A percentile compares a stretch with the other conserved stretches of the same genome.
These are phyloP conservation scores for Purshia tridentata DNA, from an alignment of 306 rosid species.

Conservation along the genomic window DNA sequence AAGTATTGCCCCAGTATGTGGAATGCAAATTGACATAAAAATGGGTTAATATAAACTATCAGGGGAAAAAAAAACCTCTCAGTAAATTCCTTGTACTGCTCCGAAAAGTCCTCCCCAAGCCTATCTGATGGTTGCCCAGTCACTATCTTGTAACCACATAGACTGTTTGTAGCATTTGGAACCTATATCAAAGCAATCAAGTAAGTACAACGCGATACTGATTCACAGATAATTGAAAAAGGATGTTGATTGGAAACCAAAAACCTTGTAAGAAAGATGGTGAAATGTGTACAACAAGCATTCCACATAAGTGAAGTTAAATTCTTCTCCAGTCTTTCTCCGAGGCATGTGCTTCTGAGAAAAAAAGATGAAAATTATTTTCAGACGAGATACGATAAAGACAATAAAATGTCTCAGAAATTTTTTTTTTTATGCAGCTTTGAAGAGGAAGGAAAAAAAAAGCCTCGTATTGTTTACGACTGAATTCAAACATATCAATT, in stretches of 20 bases:
- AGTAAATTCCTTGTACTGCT: slow-evolving; percentile 64
- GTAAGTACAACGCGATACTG: slow-evolving; percentile 12
- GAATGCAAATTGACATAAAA: not conserved
- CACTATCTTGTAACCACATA: slow-evolving; percentile 94
- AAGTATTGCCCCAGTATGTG: not conserved
- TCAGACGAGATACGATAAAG: not conserved
- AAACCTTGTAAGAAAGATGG: slow-evolving; percentile 93
- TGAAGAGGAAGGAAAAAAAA: not conserved
- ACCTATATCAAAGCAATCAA: slow-evolving; percentile 49
- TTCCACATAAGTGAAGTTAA: slow-evolving; percentile 88
- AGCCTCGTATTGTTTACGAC: not conserved
- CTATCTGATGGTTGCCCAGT: slow-evolving; percentile 99
- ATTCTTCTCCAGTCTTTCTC: slow-evolving; percentile 92
- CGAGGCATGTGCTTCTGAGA: slow-evolving; percentile 85
- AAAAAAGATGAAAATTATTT: slow-evolving; percentile 3
- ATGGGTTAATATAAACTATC: not conserved
- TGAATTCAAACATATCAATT: not conserved
- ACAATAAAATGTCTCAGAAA: slow-evolving; percentile 1
- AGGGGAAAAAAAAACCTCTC: slow-evolving; percentile 58
- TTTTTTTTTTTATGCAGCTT: not conserved
- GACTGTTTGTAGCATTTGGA: slow-evolving; percentile 97
- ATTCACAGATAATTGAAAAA: slow-evolving; percentile 13
- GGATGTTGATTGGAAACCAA: slow-evolving; percentile 20
- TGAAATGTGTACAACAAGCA: slow-evolving; percentile 93
- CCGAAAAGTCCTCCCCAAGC: slow-evolving; percentile 97